These are phyloP conservation scores for Pseudogymnoascus sp. DNA, from an alignment of 2,329 filamentous ascomycete genomes.

Conservation along the genomic window DNA sequence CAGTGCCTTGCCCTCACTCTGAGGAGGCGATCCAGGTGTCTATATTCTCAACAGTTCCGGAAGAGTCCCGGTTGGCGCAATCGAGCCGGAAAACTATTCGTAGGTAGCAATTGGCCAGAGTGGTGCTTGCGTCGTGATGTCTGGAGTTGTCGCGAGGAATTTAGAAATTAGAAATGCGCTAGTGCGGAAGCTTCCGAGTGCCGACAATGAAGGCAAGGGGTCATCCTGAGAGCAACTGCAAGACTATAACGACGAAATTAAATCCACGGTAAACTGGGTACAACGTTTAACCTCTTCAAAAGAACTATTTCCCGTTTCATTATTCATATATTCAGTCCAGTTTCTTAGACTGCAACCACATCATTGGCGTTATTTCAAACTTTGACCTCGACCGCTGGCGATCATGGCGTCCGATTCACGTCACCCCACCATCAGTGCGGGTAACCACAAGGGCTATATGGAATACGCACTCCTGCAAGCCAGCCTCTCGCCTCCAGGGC, in stretches of 20 bases:
- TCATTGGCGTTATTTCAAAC: background rate
- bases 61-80: background rate
- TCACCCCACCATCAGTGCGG: slow-evolving; percentile 18
- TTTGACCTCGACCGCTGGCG: background rate
- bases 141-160: slow-evolving; percentile 10
- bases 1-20: background rate
- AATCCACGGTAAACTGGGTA: background rate
- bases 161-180: slow-evolving; percentile 4
- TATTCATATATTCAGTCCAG: background rate
- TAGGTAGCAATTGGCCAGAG: background rate
- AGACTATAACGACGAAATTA: background rate
- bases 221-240: background rate
- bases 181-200: slow-evolving; percentile 9
- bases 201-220: background rate
- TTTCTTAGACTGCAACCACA: background rate
- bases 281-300: background rate
- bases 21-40: background rate
- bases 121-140: background rate
- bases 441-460: slow-evolving; percentile 45
- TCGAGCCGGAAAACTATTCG: background rate
- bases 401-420: slow-evolving; percentile 16
- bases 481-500: slow-evolving; percentile 70
- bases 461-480: slow-evolving; percentile 68
- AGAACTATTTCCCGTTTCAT: background rate
- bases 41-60: background rate